A percentile compares a stretch with the other conserved stretches of the same genome.
Evolutionary conservation across 2,329 filamentous ascomycete genomes (phyloP).

Genomic region (Ceratocystis harringtonii): DNA sequence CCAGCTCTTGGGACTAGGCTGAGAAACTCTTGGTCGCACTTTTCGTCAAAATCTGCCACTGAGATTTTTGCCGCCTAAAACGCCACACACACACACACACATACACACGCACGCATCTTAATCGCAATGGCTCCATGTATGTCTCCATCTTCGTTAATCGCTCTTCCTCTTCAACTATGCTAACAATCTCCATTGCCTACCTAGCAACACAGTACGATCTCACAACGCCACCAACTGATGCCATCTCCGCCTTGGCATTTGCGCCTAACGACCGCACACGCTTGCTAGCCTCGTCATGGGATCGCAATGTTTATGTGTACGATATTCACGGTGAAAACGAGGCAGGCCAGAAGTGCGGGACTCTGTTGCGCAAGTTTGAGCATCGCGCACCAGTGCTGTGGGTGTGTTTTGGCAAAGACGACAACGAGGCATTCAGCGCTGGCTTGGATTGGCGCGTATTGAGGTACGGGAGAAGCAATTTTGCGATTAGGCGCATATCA

Average conservation of each 20-base stretch:
- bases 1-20: not conserved
- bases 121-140: slow-evolving; percentile 17
- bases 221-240: slow-evolving; percentile 66
- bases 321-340: slow-evolving; percentile 37
- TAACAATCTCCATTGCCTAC: not conserved
- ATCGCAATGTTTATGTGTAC: slow-evolving; percentile 82
- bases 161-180: not conserved
- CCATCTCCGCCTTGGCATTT: slow-evolving; percentile 75
- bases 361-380: slow-evolving; percentile 57
- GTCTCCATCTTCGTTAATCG: not conserved
- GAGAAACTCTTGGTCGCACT: not conserved
- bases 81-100: not conserved
- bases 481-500: not conserved
- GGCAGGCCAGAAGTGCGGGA: slow-evolving; percentile 41
- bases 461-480: slow-evolving; percentile 35
- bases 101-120: too few relatives aligned
- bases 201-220: slow-evolving; percentile 69
- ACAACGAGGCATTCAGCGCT: slow-evolving; percentile 71
- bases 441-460: slow-evolving; percentile 79
- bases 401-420: slow-evolving; percentile 73
- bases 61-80: slow-evolving; percentile 1
- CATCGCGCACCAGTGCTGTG: slow-evolving; percentile 78
- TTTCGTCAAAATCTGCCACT: not conserved
- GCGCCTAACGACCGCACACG: slow-evolving; percentile 59
- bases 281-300: slow-evolving; percentile 89